Evolutionary conservation across 768 basidiomycete species (phyloP).

Genomic region (Mycena maculata): DNA sequence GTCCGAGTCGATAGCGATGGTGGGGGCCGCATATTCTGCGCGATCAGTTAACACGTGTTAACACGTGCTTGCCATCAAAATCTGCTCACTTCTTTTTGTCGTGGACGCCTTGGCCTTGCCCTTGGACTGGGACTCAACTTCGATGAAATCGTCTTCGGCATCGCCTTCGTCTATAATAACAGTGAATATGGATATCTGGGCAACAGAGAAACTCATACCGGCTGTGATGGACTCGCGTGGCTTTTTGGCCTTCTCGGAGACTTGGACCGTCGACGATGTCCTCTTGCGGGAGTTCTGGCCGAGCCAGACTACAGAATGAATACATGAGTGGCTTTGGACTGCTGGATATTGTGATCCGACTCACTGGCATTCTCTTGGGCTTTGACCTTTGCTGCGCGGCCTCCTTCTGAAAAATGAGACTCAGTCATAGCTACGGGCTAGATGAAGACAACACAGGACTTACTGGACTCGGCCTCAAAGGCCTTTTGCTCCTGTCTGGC

Average conservation of each 20-base stretch:
- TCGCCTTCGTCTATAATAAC: not conserved
- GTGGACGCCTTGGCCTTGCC: not conserved
- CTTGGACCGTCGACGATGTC: conserved; percentile 9
- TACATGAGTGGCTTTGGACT: not conserved
- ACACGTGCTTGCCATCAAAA: too few species aligned
- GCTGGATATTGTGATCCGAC: not conserved
- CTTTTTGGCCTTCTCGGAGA: not conserved
- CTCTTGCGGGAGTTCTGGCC: conserved; percentile 2
- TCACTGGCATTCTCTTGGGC: not conserved
- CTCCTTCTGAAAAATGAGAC: not conserved
- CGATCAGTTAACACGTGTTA: too few species aligned
- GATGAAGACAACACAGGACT: not conserved
- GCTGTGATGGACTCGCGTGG: not conserved
- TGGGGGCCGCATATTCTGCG: too few species aligned
- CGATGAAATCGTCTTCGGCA: not conserved
- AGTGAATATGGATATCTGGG: not conserved
- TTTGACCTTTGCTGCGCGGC: not conserved
- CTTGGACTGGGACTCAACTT: not conserved
- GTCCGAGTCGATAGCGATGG: too few species aligned
- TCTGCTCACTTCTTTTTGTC: not conserved
- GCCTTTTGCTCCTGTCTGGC: not conserved
- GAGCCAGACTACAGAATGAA: not conserved
- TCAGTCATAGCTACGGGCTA: not conserved
- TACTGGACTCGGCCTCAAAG: not conserved
- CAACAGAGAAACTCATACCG: not conserved